phyloP scores from a whole-genome alignment of 2,329 filamentous ascomycete genomes.

The Fusarium nelsonii region DNA sequence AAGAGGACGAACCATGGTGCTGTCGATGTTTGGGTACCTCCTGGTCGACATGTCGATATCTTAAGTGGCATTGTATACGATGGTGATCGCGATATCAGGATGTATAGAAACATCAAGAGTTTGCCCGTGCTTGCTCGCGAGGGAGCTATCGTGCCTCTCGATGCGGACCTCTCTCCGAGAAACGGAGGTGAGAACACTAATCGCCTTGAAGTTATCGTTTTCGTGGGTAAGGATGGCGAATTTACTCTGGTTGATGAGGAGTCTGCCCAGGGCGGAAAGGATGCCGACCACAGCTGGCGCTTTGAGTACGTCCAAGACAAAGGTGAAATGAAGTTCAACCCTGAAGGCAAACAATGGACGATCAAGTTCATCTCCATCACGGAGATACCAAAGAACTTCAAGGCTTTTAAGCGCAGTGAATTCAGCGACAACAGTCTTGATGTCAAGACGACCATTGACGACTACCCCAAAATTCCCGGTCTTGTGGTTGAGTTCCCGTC shows the following conservation, averaged over 20 bases:
- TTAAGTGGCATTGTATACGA: conserved; percentile 70
- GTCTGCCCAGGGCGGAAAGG: background rate
- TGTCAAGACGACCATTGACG: conserved; percentile 16
- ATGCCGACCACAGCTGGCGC: background rate
- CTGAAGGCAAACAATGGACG: conserved; percentile 23
- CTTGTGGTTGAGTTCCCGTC: conserved; percentile 29
- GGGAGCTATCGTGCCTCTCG: conserved; percentile 70
- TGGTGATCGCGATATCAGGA: conserved; percentile 63
- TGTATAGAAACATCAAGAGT: conserved; percentile 63
- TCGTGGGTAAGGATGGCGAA: conserved; percentile 61
- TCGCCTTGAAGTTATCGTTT: conserved; percentile 62
- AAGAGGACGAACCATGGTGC: conserved; percentile 59
- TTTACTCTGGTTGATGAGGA: conserved; percentile 64
- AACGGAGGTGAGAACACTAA: conserved; percentile 64
- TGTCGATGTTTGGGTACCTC: conserved; percentile 69
- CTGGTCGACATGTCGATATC: conserved; percentile 66
- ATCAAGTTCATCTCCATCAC: conserved; percentile 37
- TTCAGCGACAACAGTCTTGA: background rate
- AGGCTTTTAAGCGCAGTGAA: conserved; percentile 4
- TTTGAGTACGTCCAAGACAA: conserved; percentile 19
- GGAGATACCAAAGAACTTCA: background rate
- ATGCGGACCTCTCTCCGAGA: conserved; percentile 55
- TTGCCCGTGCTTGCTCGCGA: conserved; percentile 67
- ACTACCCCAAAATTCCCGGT: conserved; percentile 29
- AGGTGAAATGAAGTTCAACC: conserved; percentile 15